Percentiles rank a stretch among this genome's conserved stretches.
phyloP scores from a whole-genome alignment of 768 basidiomycete genomes.

The Pleurotus salmoneostramineus region DNA sequence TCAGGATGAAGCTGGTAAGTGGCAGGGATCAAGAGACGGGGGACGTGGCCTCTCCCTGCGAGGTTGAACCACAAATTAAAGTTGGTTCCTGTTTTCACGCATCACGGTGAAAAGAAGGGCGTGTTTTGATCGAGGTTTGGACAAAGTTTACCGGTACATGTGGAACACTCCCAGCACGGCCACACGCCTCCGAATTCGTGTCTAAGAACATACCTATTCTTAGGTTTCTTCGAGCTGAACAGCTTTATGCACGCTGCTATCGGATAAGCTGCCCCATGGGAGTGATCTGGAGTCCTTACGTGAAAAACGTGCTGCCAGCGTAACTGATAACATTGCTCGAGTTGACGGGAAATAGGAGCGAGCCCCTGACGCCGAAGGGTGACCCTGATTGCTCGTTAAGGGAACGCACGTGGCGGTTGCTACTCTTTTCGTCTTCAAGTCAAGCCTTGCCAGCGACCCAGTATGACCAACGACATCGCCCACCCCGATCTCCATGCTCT shows the following conservation, averaged over 20 bases:
- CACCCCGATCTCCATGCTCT: constrained; percentile 30
- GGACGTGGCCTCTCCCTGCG: neutral
- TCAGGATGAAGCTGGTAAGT: neutral
- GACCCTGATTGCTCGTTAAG: too few species aligned
- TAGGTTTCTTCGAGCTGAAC: too few species aligned
- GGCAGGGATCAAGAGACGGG: neutral
- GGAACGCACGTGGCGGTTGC: neutral
- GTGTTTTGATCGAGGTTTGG: neutral
- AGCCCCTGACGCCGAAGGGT: too few species aligned
- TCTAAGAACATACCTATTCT: neutral
- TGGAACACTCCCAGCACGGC: neutral
- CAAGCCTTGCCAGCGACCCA: too few species aligned
- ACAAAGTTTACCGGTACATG: neutral
- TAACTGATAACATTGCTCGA: too few species aligned
- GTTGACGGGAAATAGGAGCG: too few species aligned
- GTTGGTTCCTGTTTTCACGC: neutral
- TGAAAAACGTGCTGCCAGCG: too few species aligned
- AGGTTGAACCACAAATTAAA: neutral
- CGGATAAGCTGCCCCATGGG: too few species aligned
- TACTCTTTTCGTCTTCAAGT: too few species aligned
- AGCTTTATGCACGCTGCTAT: too few species aligned
- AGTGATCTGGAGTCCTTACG: too few species aligned
- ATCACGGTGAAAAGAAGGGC: neutral
- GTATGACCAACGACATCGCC: constrained; percentile 2
- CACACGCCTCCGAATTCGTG: neutral